These are phyloP conservation scores for Xylaria sp. DNA, from an alignment of 2,329 filamentous ascomycete genomes.

Conservation along the genomic window DNA sequence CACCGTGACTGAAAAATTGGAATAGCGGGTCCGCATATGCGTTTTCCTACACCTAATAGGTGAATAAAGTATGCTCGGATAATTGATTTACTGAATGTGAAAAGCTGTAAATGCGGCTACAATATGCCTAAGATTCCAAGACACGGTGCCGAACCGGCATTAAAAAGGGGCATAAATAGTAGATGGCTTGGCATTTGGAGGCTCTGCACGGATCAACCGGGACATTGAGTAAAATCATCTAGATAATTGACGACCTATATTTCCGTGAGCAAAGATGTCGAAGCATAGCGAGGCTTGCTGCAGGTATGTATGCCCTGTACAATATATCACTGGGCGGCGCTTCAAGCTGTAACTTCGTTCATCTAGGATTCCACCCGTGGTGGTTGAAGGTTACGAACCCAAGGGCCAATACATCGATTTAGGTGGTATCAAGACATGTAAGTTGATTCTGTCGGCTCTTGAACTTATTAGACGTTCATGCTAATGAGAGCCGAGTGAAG, in stretches of 20 bases:
- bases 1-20: not conserved
- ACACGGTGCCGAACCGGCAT: not conserved
- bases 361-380: slow-evolving; percentile 37
- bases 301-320: slow-evolving; percentile 32
- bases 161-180: not conserved
- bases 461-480: not conserved
- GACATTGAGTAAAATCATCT: not conserved
- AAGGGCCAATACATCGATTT: slow-evolving; percentile 40
- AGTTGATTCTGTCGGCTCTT: slow-evolving; percentile 4
- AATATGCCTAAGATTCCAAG: not conserved
- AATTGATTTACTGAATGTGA: not conserved
- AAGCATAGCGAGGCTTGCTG: slow-evolving; percentile 41
- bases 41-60: not conserved
- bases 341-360: slow-evolving; percentile 5
- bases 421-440: slow-evolving; percentile 36
- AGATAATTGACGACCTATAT: not conserved
- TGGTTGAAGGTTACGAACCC: slow-evolving; percentile 36
- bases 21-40: not conserved
- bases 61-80: too few relatives aligned
- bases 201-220: not conserved
- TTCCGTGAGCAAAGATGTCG: slow-evolving; percentile 32
- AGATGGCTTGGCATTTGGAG: not conserved
- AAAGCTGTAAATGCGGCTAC: not conserved
- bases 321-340: not conserved
- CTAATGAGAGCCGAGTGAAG: slow-evolving; percentile 41